phyloP scores from a whole-genome alignment of 257 asterid species.

The Nicotiana paniculata region DNA sequence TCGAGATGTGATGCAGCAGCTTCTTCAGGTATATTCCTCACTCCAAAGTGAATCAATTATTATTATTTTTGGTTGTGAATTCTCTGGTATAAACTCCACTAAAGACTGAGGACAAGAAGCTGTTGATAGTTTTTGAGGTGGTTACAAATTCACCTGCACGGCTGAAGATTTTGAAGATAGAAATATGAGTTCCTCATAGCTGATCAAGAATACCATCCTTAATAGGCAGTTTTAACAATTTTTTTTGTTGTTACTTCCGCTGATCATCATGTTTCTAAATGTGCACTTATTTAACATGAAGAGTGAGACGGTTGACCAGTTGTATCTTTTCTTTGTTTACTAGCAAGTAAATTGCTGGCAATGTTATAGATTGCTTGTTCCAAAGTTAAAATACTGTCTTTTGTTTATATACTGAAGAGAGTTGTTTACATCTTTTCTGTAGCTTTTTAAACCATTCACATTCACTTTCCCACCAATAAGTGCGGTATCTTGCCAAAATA shows the following conservation, averaged over 20 bases:
- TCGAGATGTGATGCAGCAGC: constrained; percentile 88
- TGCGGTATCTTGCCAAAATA: not conserved
- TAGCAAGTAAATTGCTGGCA: not conserved
- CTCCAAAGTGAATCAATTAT: not conserved
- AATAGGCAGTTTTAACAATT: not conserved
- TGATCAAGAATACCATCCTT: not conserved
- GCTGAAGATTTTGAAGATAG: not conserved
- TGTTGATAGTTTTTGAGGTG: constrained; percentile 3
- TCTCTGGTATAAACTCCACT: not conserved
- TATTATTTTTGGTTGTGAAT: not conserved
- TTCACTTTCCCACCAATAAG: too few species aligned
- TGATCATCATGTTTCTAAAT: not conserved
- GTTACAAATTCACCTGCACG: not conserved
- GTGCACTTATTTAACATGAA: not conserved
- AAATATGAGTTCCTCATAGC: not conserved
- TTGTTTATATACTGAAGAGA: not conserved
- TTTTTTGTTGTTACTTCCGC: not conserved
- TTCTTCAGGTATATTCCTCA: constrained; percentile 63
- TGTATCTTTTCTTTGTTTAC: not conserved
- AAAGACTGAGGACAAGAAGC: not conserved
- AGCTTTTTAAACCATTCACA: not conserved
- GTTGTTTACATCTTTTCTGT: not conserved
- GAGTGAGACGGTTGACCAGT: not conserved
- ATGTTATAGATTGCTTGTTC: not conserved
- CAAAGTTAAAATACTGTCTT: not conserved